Percentiles rank a stretch among this genome's conserved stretches.
Conservation (phyloP, 495 filamentous ascomycete species). For the Hypoxylon perforatum region DNA sequence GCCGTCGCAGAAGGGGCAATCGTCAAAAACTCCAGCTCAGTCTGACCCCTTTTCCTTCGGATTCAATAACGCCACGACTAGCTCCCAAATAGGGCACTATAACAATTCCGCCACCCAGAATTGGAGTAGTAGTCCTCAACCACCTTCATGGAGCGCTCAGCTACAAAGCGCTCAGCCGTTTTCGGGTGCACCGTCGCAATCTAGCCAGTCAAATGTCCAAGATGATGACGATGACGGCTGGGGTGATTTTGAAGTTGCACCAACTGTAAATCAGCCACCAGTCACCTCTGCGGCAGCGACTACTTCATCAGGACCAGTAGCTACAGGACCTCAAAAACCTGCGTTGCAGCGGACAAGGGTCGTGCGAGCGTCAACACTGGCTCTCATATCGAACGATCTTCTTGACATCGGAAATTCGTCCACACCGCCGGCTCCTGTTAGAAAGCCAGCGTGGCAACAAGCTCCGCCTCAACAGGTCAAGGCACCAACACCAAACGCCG, state of each 20-base stretch:
- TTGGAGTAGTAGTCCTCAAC: slow-evolving; percentile 17
- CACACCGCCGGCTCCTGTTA: slow-evolving; percentile 4
- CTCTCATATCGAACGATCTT: slow-evolving; percentile 58
- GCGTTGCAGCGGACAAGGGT: slow-evolving; percentile 40
- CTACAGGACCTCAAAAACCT: slow-evolving; percentile 17
- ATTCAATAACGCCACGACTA: slow-evolving; percentile 5
- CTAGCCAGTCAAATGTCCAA: slow-evolving; percentile 13
- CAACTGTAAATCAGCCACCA: slow-evolving; percentile 17
- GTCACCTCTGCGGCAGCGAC: slow-evolving; percentile 6
- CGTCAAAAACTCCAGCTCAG: slow-evolving; percentile 12
- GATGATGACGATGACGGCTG: slow-evolving; percentile 73
- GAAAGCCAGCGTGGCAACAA: slow-evolving; percentile 11
- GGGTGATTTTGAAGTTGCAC: slow-evolving; percentile 77
- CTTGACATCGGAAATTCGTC: slow-evolving; percentile 45
- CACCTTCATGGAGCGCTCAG: slow-evolving; percentile 11
- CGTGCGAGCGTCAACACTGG: slow-evolving; percentile 55
- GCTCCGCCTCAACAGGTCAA: slow-evolving; percentile 4
- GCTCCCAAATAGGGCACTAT: slow-evolving; percentile 4
- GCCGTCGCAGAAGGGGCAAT: slow-evolving; percentile 42
- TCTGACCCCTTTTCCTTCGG: slow-evolving; percentile 32
- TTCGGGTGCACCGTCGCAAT: slow-evolving; percentile 19
- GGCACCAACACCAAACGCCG: slow-evolving; percentile 13
- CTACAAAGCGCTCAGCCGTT: slow-evolving; percentile 25
- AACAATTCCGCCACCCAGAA: slow-evolving; percentile 9
- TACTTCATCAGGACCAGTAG: slow-evolving; percentile 17